A percentile compares a stretch with the other conserved stretches of the same genome.
Evolutionary conservation across 2,329 filamentous ascomycete genomes (phyloP).

Genomic region (Colletotrichum liriopes): DNA sequence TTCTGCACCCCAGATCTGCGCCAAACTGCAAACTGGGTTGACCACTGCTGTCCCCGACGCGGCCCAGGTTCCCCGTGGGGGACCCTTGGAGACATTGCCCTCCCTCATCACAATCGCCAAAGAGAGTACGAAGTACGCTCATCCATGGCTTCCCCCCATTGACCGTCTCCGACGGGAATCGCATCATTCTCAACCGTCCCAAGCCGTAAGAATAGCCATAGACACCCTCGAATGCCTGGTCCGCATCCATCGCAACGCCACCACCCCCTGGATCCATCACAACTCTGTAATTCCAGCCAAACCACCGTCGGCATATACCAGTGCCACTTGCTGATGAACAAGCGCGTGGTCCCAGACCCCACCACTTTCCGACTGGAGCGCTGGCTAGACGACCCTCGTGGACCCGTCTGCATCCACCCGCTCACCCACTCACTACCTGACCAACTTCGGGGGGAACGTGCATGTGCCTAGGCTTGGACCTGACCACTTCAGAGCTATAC

Average conservation of each 20-base stretch:
- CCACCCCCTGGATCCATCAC: conserved; percentile 44
- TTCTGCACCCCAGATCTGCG: conserved; percentile 48
- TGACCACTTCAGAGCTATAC: conserved; percentile 21
- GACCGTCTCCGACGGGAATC: too few relatives aligned
- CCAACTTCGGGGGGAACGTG: conserved; percentile 1
- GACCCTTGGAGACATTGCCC: conserved; percentile 52
- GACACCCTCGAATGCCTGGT: conserved; percentile 54
- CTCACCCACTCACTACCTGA: conserved; percentile 20
- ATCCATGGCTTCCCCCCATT: not conserved
- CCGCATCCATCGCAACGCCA: conserved; percentile 52
- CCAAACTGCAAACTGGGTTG: conserved; percentile 54
- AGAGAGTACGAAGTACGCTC: conserved; percentile 45
- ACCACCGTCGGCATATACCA: conserved; percentile 56
- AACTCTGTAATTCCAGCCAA: conserved; percentile 50
- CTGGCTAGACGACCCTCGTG: conserved; percentile 42
- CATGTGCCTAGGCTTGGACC: conserved; percentile 10
- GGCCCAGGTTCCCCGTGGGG: conserved; percentile 31
- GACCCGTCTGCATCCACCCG: not conserved
- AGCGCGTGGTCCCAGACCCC: conserved; percentile 46
- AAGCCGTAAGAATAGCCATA: not conserved
- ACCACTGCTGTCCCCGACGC: conserved; percentile 20
- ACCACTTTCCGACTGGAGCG: conserved; percentile 48
- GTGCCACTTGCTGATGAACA: conserved; percentile 47
- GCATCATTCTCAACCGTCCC: not conserved
- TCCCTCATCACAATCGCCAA: conserved; percentile 57